Evolutionary conservation across 345 rosid genomes (phyloP).

Genomic region (Corymbia maculata): DNA sequence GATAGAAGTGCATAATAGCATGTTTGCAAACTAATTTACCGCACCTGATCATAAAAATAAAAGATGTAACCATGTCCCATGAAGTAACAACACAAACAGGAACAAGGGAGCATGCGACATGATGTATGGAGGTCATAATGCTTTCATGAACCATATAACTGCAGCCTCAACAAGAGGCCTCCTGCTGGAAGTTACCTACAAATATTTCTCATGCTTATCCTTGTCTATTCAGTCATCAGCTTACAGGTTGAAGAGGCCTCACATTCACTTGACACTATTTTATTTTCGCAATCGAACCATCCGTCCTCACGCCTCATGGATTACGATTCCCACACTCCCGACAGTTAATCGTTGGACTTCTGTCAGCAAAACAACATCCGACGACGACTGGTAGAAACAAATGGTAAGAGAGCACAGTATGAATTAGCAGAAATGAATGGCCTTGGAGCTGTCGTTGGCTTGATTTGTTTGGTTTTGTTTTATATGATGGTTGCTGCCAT

Average conservation of each 20-base stretch:
- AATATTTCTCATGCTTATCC: background rate
- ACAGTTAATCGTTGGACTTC: background rate
- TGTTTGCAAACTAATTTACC: background rate
- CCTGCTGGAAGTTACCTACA: background rate
- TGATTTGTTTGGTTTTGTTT: background rate
- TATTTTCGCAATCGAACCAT: background rate
- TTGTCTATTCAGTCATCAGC: background rate
- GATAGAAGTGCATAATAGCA: background rate
- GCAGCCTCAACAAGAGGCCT: background rate
- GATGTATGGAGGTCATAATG: background rate
- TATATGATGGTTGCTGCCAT: background rate
- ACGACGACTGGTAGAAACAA: background rate
- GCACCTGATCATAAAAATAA: background rate
- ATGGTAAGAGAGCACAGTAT: background rate
- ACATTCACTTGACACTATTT: background rate
- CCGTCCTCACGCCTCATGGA: background rate
- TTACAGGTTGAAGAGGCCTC: background rate
- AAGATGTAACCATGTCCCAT: background rate
- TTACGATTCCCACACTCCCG: too few species aligned
- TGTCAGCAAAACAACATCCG: background rate
- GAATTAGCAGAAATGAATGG: background rate
- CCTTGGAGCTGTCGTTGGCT: background rate
- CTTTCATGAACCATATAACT: accelerated
- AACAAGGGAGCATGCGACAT: background rate
- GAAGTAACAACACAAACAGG: background rate